Evolutionary conservation across 306 rosid genomes (phyloP), one percentile per base, ranked within the genome.

Genomic region (Hippophae tibetana): DNA sequence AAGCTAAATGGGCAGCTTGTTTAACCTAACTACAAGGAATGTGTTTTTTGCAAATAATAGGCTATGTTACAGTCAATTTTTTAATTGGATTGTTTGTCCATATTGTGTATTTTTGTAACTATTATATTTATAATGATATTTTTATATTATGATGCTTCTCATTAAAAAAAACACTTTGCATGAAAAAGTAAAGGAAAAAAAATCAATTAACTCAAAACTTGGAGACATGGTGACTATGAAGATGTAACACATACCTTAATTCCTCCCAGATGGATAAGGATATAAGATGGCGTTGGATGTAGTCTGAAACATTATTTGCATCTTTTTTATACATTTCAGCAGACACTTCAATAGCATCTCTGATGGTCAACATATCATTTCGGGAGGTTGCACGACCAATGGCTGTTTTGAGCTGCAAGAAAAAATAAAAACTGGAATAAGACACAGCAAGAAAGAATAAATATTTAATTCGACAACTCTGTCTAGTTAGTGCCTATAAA

Each of bases 261-360:
- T 92, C 96, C 85, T 88, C 99, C 99, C 99, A 88, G 67, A 88
- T 88, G 54, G 99, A 86, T 63, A 92, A 63, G 70, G 95, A 88
- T 60, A 92, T 78, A 73, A 92, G 99, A 84, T 92, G 96, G 38
- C 95, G 96, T 69, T 88, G 93, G 73, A 88, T 78, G 66, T 79
- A 84, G 75, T 92, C 99, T 1, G 85, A 67, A 69, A 88, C 96
- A 72, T 86, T 88, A 69, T 78, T 82, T n/a, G 72, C 81, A 74
- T 92, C 99, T 73, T 80, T 92, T 79, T 92, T 92, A 69, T 67
- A 84, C 89, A 88, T 84, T 66, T 88, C 96, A 64, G 96, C 90
- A 48, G 96, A 92, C 64, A 92, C 99, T 80, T 88, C 99, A 79
- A 88, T 90, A 67, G 96, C 99, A 73, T 92, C 99, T 79, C 96